These are phyloP conservation scores for Arachnopeziza araneosa DNA, from an alignment of 2,329 filamentous ascomycete genomes.

Conservation along the genomic window DNA sequence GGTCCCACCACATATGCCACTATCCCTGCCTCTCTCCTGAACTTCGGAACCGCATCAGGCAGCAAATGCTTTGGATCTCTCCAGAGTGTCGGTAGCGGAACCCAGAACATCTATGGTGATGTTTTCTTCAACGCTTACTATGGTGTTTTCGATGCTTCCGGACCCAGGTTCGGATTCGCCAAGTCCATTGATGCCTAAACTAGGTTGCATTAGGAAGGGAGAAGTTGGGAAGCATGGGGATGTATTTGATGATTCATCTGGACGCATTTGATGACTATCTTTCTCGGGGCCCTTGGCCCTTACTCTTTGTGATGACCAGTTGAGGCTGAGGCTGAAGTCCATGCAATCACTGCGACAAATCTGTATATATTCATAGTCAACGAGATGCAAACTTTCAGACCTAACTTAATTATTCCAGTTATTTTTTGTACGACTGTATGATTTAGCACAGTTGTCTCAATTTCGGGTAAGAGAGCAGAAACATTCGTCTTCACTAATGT, in stretches of 20 bases:
- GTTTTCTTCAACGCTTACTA: constrained; percentile 31
- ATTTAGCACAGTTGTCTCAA: no score
- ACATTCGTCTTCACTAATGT: no score
- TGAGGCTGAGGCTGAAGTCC: no score
- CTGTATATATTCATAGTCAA: no score
- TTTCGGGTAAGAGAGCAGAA: no score
- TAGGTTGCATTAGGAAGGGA: neutral
- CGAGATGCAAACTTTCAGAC: no score
- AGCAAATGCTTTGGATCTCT: constrained; percentile 33
- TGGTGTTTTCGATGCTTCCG: constrained; percentile 25
- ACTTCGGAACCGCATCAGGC: constrained; percentile 26
- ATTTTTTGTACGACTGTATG: no score
- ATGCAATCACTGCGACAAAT: no score
- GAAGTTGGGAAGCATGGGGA: neutral
- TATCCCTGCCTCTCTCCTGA: constrained; percentile 33
- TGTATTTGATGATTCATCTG: neutral
- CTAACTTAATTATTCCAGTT: no score
- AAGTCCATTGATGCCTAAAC: neutral
- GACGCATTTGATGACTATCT: neutral
- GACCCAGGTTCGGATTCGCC: constrained; percentile 27
- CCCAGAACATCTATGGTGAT: constrained; percentile 29
- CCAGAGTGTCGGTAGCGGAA: constrained; percentile 28
- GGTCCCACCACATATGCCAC: constrained; percentile 28
- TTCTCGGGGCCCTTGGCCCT: no score
- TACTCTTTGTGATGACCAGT: no score